Conservation (phyloP, 306 rosid genomes). For the Cucumis sativus region Cucumber_9930_V3 NC_026657.2:34852001-34852500, state of each 20-base stretch:
- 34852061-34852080: constrained; percentile 90
- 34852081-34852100: constrained; percentile 91
- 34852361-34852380: constrained; percentile 90
- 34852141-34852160: constrained; percentile 74
- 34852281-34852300: constrained; percentile 91
- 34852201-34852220: constrained; percentile 91
- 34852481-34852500: constrained; percentile 32
- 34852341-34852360: constrained; percentile 82
- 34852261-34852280: constrained; percentile 91
- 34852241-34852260: constrained; percentile 86
- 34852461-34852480: constrained; percentile 36
- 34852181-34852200: constrained; percentile 62
- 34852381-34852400: constrained; percentile 84
- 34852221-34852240: constrained; percentile 87
- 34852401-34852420: constrained; percentile 63
- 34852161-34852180: constrained; percentile 79
- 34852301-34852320: constrained; percentile 86
- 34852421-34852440: constrained; percentile 18
- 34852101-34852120: constrained; percentile 67
- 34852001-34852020: constrained; percentile 78
- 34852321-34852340: constrained; percentile 90
- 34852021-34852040: constrained; percentile 76
- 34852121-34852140: constrained; percentile 66
- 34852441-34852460: constrained; percentile 25
- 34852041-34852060: constrained; percentile 88